Base-by-base conservation (phyloP, 768 basidiomycete species). In the Chalciporus chontae region DNA sequence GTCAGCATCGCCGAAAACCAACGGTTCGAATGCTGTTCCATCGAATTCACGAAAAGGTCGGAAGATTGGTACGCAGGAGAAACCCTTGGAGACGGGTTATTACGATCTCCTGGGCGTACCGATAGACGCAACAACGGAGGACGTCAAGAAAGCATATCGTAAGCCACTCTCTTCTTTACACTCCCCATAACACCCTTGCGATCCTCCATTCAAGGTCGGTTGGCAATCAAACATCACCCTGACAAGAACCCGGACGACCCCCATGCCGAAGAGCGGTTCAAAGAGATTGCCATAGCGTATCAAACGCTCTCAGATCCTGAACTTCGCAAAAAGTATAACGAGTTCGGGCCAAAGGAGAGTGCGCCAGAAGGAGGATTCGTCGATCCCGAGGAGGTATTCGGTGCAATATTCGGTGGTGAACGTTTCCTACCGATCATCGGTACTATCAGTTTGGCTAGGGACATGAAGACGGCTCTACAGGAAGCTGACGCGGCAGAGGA, bases 171-270 rank as follows among this genome's bases (percentile, higher is more conserved):
- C 0, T 5, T 14, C 13, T 8, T 8, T 21, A 11, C 27, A 3
- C n/a, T n/a, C 5, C 15, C 17, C 3, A 23, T 26, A 26, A 7
- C 26, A 26, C 2, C 21, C 26, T 7, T 26, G 26, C 26, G 26
- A 26, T 26, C 26, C n/a, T 40, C 52, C 37, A 53, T 27, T 45
- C 21, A 48, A 90, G 86, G 88, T 39, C 80, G 86, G 6, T 75
- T 91, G 44, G 92, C 92, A 2, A 93, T 95, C 69, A 92, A 92
- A 67, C 83, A 86, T 60, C 91, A 93, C 65, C 91, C 91, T 0
- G 91, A 94, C 77, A 94, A 94, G 76, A 93, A 94, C 63, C 90
- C 82, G 1, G 83, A 87, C 60, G 91, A 94, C 67, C 91, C 90
- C 0, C 68, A 75, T 21, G 90, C 93, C 0, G 90, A 89, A 60